Evolutionary conservation across 192 early-diverging fungal genomes (phyloP).

Genomic region (Coemansia guatemalensis): DNA sequence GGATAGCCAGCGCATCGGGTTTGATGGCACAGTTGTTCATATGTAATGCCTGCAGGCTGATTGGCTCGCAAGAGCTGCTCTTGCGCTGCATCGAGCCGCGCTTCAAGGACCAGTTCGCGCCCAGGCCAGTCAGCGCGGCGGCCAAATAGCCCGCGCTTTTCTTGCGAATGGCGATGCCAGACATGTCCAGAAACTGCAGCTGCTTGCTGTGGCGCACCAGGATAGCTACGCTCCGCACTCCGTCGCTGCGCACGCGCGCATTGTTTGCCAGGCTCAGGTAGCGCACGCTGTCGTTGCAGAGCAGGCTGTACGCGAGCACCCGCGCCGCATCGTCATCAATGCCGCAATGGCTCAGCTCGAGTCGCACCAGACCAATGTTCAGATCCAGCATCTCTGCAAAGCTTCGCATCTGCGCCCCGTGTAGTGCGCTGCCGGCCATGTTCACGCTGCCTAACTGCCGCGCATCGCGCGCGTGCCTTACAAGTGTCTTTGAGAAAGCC

Average conservation of each 20-base stretch:
- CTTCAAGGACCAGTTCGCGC: slow-evolving; percentile 45
- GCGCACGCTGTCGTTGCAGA: slow-evolving; percentile 65
- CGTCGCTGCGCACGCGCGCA: slow-evolving; percentile 63
- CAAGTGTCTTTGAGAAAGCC: slow-evolving; percentile 33
- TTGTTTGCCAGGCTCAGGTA: slow-evolving; percentile 72
- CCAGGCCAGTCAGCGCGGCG: slow-evolving; percentile 59
- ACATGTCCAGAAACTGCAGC: slow-evolving; percentile 68
- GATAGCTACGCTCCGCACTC: slow-evolving; percentile 72
- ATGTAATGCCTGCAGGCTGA: slow-evolving; percentile 47
- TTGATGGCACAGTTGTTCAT: slow-evolving; percentile 58
- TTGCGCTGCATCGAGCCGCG: slow-evolving; percentile 51
- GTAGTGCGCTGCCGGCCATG: slow-evolving; percentile 56
- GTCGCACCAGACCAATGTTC: slow-evolving; percentile 68
- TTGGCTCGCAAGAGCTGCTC: slow-evolving; percentile 31
- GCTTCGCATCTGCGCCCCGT: slow-evolving; percentile 60
- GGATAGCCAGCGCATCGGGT: slow-evolving; percentile 49
- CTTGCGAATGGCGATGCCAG: slow-evolving; percentile 68
- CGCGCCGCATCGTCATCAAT: slow-evolving; percentile 75
- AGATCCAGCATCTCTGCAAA: slow-evolving; percentile 75
- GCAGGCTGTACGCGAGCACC: slow-evolving; percentile 67
- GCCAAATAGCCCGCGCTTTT: slow-evolving; percentile 65
- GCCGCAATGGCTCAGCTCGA: slow-evolving; percentile 67
- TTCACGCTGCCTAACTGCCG: slow-evolving; percentile 39
- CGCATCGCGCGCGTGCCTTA: slow-evolving; percentile 36
- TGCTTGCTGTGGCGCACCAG: slow-evolving; percentile 71